Evolutionary conservation across 2,329 filamentous ascomycete genomes (phyloP).

Genomic region (Trichoderma simmonsii): DNA sequence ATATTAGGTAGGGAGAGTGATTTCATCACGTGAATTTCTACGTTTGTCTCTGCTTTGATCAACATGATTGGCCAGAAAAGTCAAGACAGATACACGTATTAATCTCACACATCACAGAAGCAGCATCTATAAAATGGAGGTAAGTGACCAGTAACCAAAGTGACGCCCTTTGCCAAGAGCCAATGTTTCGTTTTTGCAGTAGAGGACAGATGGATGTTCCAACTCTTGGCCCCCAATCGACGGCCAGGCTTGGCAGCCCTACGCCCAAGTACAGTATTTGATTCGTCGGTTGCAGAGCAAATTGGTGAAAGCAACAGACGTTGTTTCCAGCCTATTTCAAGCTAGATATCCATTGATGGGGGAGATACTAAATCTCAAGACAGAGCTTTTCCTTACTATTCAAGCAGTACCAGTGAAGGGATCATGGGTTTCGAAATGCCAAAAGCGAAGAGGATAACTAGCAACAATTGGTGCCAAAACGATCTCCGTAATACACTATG

Average conservation of each 20-base stretch:
- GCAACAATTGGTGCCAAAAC: neutral
- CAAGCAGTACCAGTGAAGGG: neutral
- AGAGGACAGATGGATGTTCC: neutral
- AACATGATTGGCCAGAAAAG: neutral
- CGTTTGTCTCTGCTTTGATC: neutral
- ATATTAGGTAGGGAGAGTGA: neutral
- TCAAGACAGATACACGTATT: neutral
- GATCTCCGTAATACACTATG: neutral
- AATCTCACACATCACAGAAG: neutral
- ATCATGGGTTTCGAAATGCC: neutral
- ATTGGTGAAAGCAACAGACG: neutral
- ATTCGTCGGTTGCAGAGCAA: neutral
- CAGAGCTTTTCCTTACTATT: neutral
- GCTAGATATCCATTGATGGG: neutral
- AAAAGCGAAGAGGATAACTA: neutral
- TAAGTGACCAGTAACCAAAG: neutral
- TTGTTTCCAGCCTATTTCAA: neutral
- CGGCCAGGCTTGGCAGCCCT: neutral
- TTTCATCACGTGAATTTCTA: neutral
- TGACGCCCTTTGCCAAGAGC: neutral
- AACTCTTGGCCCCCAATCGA: neutral
- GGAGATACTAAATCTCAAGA: neutral
- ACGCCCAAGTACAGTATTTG: neutral
- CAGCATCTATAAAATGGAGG: neutral
- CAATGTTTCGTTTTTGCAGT: neutral